Conservation (phyloP, 2,329 filamentous ascomycete species). For the Fusarium cyanostomum region DNA sequence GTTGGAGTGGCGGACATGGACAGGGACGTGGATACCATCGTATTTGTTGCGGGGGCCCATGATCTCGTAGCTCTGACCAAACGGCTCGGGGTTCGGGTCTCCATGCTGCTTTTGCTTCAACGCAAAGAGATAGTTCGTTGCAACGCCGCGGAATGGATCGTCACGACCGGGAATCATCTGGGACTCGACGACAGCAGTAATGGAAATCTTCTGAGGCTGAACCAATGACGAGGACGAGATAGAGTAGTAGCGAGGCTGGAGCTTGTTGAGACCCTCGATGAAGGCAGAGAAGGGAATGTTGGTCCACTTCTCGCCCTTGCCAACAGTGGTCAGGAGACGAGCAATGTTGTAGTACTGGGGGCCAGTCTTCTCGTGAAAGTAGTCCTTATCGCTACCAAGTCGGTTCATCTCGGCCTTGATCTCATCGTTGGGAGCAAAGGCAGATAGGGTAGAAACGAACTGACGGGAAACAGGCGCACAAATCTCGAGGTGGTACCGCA, state of each 20-base stretch:
- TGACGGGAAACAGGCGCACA: slow-evolving; percentile 96
- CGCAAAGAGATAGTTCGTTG: slow-evolving; percentile 95
- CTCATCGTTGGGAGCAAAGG: slow-evolving; percentile 87
- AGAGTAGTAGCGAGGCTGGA: slow-evolving; percentile 98
- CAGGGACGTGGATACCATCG: slow-evolving; percentile 91
- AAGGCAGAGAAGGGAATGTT: slow-evolving; percentile 92
- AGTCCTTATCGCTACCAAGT: slow-evolving; percentile 92
- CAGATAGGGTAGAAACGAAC: slow-evolving; percentile 85
- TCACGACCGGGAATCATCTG: slow-evolving; percentile 79
- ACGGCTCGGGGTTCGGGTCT: slow-evolving; percentile 81
- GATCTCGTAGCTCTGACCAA: slow-evolving; percentile 87
- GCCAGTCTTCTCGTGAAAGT: slow-evolving; percentile 88
- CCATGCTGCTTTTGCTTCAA: slow-evolving; percentile 97
- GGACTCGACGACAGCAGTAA: slow-evolving; percentile 94
- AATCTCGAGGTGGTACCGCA: slow-evolving; percentile 97
- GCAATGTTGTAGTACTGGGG: slow-evolving; percentile 89
- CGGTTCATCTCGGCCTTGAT: slow-evolving; percentile 88
- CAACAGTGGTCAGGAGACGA: slow-evolving; percentile 78
- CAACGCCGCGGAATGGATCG: slow-evolving; percentile 88
- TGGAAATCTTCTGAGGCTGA: slow-evolving; percentile 92
- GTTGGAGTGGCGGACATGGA: slow-evolving; percentile 97
- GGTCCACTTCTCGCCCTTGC: slow-evolving; percentile 79
- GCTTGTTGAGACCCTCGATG: slow-evolving; percentile 91
- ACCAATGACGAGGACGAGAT: slow-evolving; percentile 97
- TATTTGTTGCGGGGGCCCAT: slow-evolving; percentile 95